Percentiles rank a stretch among this genome's conserved stretches.
Evolutionary conservation across 129 eudicot species (phyloP).

Genomic region (Logfia minima): DNA sequence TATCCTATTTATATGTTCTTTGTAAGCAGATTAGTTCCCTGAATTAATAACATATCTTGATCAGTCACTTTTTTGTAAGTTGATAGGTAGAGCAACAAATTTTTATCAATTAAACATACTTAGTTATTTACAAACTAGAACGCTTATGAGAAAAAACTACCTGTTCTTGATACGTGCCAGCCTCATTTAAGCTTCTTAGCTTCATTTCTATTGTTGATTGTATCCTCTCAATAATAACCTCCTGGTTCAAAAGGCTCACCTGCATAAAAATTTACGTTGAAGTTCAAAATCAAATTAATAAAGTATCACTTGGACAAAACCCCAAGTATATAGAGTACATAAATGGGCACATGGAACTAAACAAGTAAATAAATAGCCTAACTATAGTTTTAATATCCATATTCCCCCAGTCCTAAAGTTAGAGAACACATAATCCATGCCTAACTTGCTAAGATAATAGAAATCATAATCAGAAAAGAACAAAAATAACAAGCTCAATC

Average conservation of each 20-base stretch:
- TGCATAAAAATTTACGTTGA: conserved; percentile 27
- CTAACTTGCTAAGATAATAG: not conserved
- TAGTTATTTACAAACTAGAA: conserved; percentile 16
- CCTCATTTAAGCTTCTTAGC: conserved; percentile 75
- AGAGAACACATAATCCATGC: not conserved
- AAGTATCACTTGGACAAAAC: not conserved
- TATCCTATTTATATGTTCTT: not conserved
- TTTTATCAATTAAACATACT: not conserved
- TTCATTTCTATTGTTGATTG: conserved; percentile 77
- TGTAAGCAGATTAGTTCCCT: not conserved
- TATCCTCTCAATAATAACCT: conserved; percentile 86
- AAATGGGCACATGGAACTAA: not conserved
- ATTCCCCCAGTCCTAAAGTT: not conserved
- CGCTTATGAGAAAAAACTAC: conserved; percentile 35
- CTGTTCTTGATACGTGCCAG: conserved; percentile 83
- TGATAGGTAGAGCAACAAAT: conserved; percentile 1
- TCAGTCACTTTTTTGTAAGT: conserved; percentile 7
- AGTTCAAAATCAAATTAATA: not conserved
- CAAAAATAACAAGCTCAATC: not conserved
- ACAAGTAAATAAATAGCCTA: conserved; percentile 1
- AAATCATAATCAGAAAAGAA: not conserved
- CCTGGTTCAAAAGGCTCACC: conserved; percentile 99
- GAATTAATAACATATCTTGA: not conserved
- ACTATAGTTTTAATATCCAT: not conserved
- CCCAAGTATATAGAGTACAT: not conserved